Percentiles rank a stretch among this genome's conserved stretches.
These are phyloP conservation scores for Sclerotinia trifoliorum DNA, from an alignment of 2,329 filamentous ascomycete genomes.

Conservation along the genomic window DNA sequence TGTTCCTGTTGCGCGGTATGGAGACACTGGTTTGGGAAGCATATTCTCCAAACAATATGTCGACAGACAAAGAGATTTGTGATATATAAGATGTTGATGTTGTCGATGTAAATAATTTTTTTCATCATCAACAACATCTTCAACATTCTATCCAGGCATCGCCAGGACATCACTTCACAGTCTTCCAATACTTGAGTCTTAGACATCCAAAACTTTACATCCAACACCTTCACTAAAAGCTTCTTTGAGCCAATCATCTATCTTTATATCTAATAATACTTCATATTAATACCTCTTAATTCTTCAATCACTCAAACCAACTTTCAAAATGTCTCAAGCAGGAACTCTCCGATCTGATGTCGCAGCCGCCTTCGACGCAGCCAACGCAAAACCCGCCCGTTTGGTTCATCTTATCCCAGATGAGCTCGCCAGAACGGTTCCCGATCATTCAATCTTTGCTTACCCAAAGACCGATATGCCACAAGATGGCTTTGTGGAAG, in stretches of 20 bases:
- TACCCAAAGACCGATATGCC: conserved; percentile 27
- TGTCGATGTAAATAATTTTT: conserved; percentile 5
- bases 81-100: conserved; percentile 12
- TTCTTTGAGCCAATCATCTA: conserved; percentile 6
- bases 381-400: conserved; percentile 22
- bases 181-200: conserved; percentile 13
- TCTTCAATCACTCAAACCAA: conserved; percentile 10
- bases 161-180: conserved; percentile 10
- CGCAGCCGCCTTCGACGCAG: conserved; percentile 18
- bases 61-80: neutral
- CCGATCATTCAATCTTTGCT: conserved; percentile 31
- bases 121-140: conserved; percentile 17
- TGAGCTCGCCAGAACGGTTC: conserved; percentile 28
- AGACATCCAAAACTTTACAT: conserved; percentile 7
- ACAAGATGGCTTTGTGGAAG: conserved; percentile 31
- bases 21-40: conserved; percentile 2
- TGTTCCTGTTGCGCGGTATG: conserved; percentile 3
- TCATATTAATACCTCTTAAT: conserved; percentile 1
- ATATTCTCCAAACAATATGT: neutral
- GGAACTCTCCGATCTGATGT: conserved; percentile 20
- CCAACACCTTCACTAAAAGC: conserved; percentile 15
- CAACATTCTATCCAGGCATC: conserved; percentile 11
- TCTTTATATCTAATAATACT: conserved; percentile 12
- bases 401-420: conserved; percentile 30
- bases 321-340: conserved; percentile 26